Evolutionary conservation across 1,284 basidiomycete genomes (phyloP), one percentile per base, ranked within the genome.

Genomic region (Trametes pubescens): DNA sequence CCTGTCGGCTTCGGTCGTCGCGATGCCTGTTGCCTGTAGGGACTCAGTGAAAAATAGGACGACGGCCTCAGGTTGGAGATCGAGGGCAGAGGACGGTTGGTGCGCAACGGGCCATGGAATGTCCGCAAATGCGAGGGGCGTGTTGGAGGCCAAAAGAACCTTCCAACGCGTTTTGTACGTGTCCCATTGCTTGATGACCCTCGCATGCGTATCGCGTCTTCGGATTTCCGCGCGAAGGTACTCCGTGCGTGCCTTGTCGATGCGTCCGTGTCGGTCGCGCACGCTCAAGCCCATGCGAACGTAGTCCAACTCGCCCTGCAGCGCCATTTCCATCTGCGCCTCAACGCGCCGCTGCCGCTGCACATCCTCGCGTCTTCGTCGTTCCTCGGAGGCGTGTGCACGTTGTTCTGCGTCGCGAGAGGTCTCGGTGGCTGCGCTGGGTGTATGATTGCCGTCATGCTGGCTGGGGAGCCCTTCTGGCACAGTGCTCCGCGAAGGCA

Each of bases 41-140:
- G 76, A 79, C 48, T 78, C 85, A 48, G 84, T 78, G 53, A 92
- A 68, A 70, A 92, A 92, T 1, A 77, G 76, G 22, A 84, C 76
- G 11, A 92, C 77, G 9, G 76, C 73, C 34, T 76, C 73, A 4
- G 75, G 64, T 0, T 78, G 82, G 32, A 90, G 69, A 59, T 86
- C 81, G 14, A 75, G 72, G 2, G 75, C 68, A 2, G 68, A 68
- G 0, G 72, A 53, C 4, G 79, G 70, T 13, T 62, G 57, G 0
- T 68, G 65, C 34, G 76, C 73, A 4, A 86, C 74, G 0, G 88
- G 88, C 89, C 88, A 90, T 2, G 88, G 87, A 46, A 90, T 82
- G 66, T 87, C 84, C 66, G 61, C 65, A 85, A 90, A 68, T 29
- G 63, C 32, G 8, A 77, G 66, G 2, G 65, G 66, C 16, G 43